Base-by-base conservation (phyloP, 2,329 filamentous ascomycete species). In the Claviceps sp. region DNA sequence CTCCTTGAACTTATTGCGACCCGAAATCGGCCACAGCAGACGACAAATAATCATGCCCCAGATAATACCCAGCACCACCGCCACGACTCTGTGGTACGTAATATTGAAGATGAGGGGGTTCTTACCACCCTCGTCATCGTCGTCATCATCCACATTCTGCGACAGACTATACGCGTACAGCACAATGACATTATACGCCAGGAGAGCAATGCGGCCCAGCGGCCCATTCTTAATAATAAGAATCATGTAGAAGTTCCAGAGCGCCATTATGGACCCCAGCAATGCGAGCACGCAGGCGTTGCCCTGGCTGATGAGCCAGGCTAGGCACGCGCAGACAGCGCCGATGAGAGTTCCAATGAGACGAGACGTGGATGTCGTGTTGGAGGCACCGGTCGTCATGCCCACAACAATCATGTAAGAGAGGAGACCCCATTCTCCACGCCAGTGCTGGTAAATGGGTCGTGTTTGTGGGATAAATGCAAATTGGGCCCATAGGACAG, bases 401-500 rank as follows among this genome's bases (percentile, higher is more conserved):
- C 87, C 89, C 64, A 90, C 95, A 24, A 98, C 93, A 63, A 97
- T 82, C 91, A 97, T 97, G 72, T 95, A 97, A 0, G 89, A 95
- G 52, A 98, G 68, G 2, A 98, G 75, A 22, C 93, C 93, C 93
- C 93, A 98, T 74, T 98, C 93, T 34, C 91, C 91, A 64, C 91
- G 78, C 89, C 90, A 97, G 61, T 85, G 84, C 50, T 82, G 77
- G 65, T 96, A 98, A 19, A 85, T 76, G 0, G 87, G 86, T 50
- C 89, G 76, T 2, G 89, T 95, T 8, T 77, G 71, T 1, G 82
- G 78, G 38, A 96, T 77, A 62, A 95, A 98, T 2, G 93, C 85
- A 59, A 94, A 87, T 66, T 93, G 80, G 17, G 89, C 91, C 72
- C 91, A 97, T 0, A 96, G 69, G 4, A 89, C 80, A 13, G 93